phyloP scores from a whole-genome alignment of 1,284 basidiomycete genomes.

The Apiotrichum brassicae region DNA sequence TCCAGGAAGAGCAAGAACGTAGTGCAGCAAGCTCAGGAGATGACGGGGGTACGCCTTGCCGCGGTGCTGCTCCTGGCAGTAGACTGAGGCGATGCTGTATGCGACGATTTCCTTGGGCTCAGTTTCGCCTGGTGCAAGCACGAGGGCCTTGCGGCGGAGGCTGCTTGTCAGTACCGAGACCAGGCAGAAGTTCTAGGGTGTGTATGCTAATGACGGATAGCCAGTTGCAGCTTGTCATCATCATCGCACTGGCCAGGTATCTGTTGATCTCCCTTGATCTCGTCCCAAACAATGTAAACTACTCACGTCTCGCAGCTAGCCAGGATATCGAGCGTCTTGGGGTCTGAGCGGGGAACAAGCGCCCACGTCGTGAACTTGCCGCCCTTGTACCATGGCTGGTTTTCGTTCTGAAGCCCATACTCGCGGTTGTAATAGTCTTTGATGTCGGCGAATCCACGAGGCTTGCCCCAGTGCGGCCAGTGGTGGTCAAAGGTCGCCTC shows the following conservation, averaged over 20 bases:
- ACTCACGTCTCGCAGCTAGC: slow-evolving; percentile 32
- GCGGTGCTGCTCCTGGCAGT: slow-evolving; percentile 26
- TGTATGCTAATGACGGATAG: too few species aligned
- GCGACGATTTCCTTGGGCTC: slow-evolving; percentile 14
- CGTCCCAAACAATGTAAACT: too few species aligned
- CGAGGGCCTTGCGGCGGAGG: slow-evolving; percentile 16
- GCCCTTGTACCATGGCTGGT: not conserved
- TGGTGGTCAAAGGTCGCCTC: slow-evolving; percentile 2
- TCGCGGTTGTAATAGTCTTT: not conserved
- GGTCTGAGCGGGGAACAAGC: slow-evolving; percentile 21
- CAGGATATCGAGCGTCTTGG: slow-evolving; percentile 21
- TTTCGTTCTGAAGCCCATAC: not conserved
- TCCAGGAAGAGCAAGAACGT: slow-evolving; percentile 14
- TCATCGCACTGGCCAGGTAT: too few species aligned
- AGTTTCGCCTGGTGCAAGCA: slow-evolving; percentile 7
- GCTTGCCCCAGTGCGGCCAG: slow-evolving; percentile 2
- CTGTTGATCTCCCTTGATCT: too few species aligned
- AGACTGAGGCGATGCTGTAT: slow-evolving; percentile 36
- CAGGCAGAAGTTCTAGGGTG: too few species aligned
- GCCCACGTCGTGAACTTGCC: slow-evolving; percentile 17
- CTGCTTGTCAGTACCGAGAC: slow-evolving; percentile 13
- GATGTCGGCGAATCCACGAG: not conserved
- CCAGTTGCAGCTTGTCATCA: too few species aligned
- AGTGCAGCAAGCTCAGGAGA: slow-evolving; percentile 31
- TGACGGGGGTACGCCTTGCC: slow-evolving; percentile 34